Base-by-base conservation (phyloP, 2,329 filamentous ascomycete species). In the Chrysoporthe austroafricana region DNA sequence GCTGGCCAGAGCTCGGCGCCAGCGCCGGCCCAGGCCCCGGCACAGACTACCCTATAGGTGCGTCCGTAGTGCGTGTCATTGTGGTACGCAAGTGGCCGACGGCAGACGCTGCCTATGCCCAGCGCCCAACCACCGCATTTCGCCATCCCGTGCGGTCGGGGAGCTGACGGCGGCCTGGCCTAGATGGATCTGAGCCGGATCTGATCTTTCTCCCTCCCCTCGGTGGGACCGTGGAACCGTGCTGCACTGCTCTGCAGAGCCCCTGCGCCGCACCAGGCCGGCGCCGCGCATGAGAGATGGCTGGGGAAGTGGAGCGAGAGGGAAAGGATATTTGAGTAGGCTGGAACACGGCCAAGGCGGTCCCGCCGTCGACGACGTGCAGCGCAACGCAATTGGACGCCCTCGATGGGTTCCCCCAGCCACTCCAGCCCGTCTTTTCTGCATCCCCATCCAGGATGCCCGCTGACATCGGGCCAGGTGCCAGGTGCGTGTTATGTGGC, bases 341-440 rank as follows among this genome's bases (percentile, higher is more conserved):
- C 56, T 65, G 60, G 52, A 44, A 43, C 36, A 48, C 62, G 48
- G 52, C 42, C 52, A 44, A 56, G 26, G 34, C 54, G 32, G 14
- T 36, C 32, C 9, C 42, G 26, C 26, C 43, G 44, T 34, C 8
- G 42, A 50, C 21, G 52, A 58, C 43, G 54, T 57, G 54, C 54
- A 34, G 16, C 13, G 26, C 50, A 54, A 46, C 50, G 63, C 71
- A 70, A 73, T 75, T 74, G 72, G 72, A 52, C 56, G 11, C 70
- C 21, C 63, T 32, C 39, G 61, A 64, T 61, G 44, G 36, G 46
- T 46, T 69, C 57, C 66, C 72, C 73, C 73, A 74, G 67, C 73
- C 74, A 72, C 71, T 67, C 52, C 62, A 63, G 62, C 62, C 62
- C 62, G 62, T 56, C 62, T 26, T 54, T 56, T 56, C 32, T 69